Base-by-base conservation (phyloP, 176 grass and related monocot species). In the Tillandsia leiboldiana region DNA sequence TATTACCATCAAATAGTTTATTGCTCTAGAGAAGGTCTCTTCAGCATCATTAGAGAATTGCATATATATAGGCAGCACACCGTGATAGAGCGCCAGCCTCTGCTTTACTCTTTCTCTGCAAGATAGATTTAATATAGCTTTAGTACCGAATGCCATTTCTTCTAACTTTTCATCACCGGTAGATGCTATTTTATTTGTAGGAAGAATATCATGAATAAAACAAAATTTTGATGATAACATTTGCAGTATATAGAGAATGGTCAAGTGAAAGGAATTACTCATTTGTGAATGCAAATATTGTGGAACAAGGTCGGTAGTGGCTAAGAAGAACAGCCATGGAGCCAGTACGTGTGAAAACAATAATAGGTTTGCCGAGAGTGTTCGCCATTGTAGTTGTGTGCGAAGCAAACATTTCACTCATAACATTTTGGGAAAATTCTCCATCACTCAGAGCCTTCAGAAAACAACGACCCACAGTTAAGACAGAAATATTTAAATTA, bases 311-410 rank as follows among this genome's bases (percentile, higher is more conserved):
- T 3, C 90, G 87, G 59, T 90, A 99, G 70, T 99, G 90, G 84
- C 94, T 99, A 33, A 99, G 73, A 64, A 99, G 89, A 48, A 88
- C 80, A 57, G 87, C 90, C 94, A 99, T 99, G 72, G 87, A 99
- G 47, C 94, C 90, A 10, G 87, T 92, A 69, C 79, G 89, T 82
- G 94, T 99, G 85, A 99, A 99, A 77, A 99, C 94, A 72, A 99
- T 88, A 33, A 93, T 90, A 22, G 87, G 80, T 22, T 89, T 99
- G 13, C 75, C 9, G 6, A 93, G 90, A 57, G 89, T 92, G 72
- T 99, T 90, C 0, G 90, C 87, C 89, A 99, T 93, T 78, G 77
- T 88, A 2, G 94, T 93, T 76, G 94, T 77, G 90, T 99, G 94
- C 26, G 84, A 90, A 56, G 87, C 94, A 26, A 99, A 99, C 94